Conservation (phyloP, 1,284 basidiomycete genomes). For the Moniliella sp. region DNA sequence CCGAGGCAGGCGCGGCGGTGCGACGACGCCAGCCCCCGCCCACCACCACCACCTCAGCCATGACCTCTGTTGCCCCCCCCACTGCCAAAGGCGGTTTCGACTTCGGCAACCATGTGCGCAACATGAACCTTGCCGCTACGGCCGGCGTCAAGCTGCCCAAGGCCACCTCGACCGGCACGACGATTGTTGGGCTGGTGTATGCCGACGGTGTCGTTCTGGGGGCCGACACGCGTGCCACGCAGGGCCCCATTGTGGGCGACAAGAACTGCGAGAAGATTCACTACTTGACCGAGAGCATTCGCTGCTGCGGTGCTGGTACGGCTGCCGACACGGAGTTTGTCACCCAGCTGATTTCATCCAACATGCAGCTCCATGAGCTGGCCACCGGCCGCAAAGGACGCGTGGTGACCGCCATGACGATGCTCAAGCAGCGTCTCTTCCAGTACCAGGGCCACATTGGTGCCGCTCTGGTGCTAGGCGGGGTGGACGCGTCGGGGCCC, state of each 20-base stretch:
- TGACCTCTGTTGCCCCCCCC: background rate
- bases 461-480: conserved; percentile 87
- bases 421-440: conserved; percentile 74
- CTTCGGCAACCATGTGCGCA: conserved; percentile 52
- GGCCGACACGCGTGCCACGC: conserved; percentile 86
- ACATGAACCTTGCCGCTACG: conserved; percentile 48
- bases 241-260: conserved; percentile 84
- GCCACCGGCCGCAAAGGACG: conserved; percentile 38
- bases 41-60: too few relatives aligned
- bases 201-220: conserved; percentile 81
- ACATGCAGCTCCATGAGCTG: conserved; percentile 31
- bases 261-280: conserved; percentile 99
- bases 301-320: conserved; percentile 94
- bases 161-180: conserved; percentile 57
- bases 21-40: too few relatives aligned
- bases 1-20: too few relatives aligned
- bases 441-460: conserved; percentile 78
- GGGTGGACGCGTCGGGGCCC: conserved; percentile 73
- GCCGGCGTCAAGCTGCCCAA: conserved; percentile 43
- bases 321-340: conserved; percentile 91
- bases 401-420: conserved; percentile 91
- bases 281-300: conserved; percentile 46
- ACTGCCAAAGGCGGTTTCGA: conserved; percentile 43
- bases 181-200: conserved; percentile 73
- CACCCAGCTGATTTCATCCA: conserved; percentile 25